Conservation (phyloP, 2,329 filamentous ascomycete species). For the Sclerotinia borealis region DNA sequence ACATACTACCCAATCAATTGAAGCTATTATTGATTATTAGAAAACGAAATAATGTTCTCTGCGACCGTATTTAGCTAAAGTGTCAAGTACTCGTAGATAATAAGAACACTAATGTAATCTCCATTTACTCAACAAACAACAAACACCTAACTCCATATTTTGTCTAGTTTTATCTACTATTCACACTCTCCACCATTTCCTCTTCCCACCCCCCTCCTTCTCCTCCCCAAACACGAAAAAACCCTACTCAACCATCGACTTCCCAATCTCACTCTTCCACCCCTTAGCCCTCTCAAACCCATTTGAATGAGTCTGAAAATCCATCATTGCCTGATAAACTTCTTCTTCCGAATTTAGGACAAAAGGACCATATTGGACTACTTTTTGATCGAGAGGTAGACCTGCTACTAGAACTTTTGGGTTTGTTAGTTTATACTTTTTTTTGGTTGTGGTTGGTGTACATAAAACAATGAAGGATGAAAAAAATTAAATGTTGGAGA, state of each 20-base stretch:
- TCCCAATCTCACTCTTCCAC: constrained; percentile 85
- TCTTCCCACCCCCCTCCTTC: too few species aligned
- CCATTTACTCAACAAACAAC: not conserved
- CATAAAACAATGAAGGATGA: not conserved
- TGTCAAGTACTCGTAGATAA: too few species aligned
- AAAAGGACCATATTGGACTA: constrained; percentile 82
- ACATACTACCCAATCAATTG: too few species aligned
- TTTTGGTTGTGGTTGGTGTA: not conserved
- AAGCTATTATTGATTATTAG: too few species aligned
- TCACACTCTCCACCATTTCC: not conserved
- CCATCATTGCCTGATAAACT: constrained; percentile 69
- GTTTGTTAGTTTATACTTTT: constrained; percentile 15
- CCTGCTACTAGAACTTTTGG: constrained; percentile 63
- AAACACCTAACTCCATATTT: not conserved
- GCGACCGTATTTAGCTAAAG: too few species aligned
- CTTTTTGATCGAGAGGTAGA: constrained; percentile 69
- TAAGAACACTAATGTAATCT: too few species aligned
- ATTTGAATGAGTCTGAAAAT: constrained; percentile 67
- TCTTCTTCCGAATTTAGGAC: constrained; percentile 68
- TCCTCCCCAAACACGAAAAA: not conserved
- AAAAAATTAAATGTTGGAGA: not conserved
- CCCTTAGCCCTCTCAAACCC: constrained; percentile 73
- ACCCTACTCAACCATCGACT: constrained; percentile 35
- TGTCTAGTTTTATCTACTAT: not conserved
- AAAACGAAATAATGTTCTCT: too few species aligned